phyloP scores from a whole-genome alignment of 78 protist genomes.

The Mastigamoeba balamuthi region DNA sequence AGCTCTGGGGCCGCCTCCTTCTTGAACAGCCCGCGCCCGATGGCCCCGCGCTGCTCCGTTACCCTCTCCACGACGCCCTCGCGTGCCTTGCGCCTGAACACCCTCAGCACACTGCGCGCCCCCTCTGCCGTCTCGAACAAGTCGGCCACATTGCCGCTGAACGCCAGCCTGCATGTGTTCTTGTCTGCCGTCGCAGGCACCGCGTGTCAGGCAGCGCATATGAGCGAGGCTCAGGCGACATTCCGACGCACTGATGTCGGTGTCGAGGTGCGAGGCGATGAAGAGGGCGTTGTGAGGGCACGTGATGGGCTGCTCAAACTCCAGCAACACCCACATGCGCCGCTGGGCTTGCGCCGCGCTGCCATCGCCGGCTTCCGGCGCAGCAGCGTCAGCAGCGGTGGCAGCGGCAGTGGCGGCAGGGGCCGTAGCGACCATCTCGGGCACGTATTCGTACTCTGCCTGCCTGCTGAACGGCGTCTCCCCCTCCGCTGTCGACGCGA shows the following conservation, averaged over 20 bases:
- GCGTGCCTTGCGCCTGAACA: background rate
- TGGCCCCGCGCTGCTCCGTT: background rate
- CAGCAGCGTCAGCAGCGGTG: background rate
- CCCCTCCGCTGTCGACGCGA: background rate
- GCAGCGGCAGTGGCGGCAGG: slow-evolving; percentile 3
- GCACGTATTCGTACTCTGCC: background rate
- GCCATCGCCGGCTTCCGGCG: background rate
- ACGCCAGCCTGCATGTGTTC: slow-evolving; percentile 63
- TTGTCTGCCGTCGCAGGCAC: background rate
- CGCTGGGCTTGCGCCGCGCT: background rate
- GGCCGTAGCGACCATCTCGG: slow-evolving; percentile 6
- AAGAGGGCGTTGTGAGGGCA: slow-evolving; percentile 27
- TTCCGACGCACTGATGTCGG: slow-evolving; percentile 21
- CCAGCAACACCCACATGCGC: slow-evolving; percentile 25
- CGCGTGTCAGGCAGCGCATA: background rate
- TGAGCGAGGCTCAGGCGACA: background rate
- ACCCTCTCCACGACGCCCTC: background rate
- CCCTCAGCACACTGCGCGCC: background rate
- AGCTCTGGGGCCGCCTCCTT: background rate
- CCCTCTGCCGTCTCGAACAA: too few relatives aligned
- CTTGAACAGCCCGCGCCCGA: background rate
- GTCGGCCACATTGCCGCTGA: slow-evolving; percentile 45
- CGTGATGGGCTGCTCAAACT: slow-evolving; percentile 63
- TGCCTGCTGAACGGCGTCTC: background rate
- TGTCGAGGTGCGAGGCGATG: slow-evolving; percentile 76